Evolutionary conservation across 1,284 basidiomycete species (phyloP).

Genomic region (Anthracocystis walkeri): DNA sequence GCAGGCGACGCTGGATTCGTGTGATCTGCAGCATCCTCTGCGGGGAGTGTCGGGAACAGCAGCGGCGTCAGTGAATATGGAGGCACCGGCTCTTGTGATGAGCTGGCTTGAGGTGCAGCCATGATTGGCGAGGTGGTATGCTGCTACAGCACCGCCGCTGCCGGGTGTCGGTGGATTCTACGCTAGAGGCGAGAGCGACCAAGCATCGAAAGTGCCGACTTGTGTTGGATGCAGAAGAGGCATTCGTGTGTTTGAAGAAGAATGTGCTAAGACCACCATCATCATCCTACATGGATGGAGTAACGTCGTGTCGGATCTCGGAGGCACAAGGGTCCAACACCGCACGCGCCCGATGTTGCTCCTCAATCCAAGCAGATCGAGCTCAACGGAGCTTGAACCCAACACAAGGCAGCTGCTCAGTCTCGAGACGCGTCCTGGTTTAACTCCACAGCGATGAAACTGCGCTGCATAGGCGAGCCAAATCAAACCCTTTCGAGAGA

Average conservation of each 20-base stretch:
- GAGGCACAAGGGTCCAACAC: slow-evolving; percentile 21
- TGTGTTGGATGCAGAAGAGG: neutral
- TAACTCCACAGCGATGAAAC: slow-evolving; percentile 25
- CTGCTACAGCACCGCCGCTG: slow-evolving; percentile 3
- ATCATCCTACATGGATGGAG: slow-evolving; percentile 1
- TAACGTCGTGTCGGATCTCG: slow-evolving; percentile 25
- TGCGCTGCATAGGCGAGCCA: slow-evolving; percentile 9
- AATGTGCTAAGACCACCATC: slow-evolving; percentile 17
- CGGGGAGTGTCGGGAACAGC: slow-evolving; percentile 52
- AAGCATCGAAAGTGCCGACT: neutral
- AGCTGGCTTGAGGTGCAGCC: slow-evolving; percentile 8
- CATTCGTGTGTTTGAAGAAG: neutral
- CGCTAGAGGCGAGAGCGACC: neutral
- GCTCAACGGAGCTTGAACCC: slow-evolving; percentile 21
- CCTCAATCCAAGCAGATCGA: slow-evolving; percentile 27
- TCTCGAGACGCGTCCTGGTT: slow-evolving; percentile 2
- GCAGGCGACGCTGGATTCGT: slow-evolving; percentile 47
- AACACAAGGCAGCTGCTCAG: slow-evolving; percentile 11
- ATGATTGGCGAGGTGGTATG: slow-evolving; percentile 9
- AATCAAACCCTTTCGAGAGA: slow-evolving; percentile 14
- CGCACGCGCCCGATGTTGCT: slow-evolving; percentile 2
- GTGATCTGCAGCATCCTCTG: slow-evolving; percentile 7
- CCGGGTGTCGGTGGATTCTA: neutral
- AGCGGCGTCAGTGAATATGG: slow-evolving; percentile 48
- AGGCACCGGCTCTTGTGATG: slow-evolving; percentile 38